A percentile compares a stretch with the other conserved stretches of the same genome.
These are phyloP conservation scores for Cordyceps militaris DNA, from an alignment of 2,329 filamentous ascomycete species.

Conservation along the genomic window DNA sequence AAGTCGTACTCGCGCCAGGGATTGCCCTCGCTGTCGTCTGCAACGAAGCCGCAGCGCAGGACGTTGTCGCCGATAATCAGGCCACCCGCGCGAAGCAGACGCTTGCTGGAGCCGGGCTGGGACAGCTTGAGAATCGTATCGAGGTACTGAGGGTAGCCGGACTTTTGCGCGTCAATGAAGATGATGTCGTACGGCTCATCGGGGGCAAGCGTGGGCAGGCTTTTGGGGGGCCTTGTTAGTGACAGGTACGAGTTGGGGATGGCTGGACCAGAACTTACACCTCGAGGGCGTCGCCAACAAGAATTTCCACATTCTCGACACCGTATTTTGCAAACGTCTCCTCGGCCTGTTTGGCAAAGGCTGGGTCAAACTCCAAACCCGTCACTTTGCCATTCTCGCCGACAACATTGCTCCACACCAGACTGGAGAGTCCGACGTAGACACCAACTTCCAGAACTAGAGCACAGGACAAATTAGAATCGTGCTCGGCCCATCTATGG, in stretches of 20 bases:
- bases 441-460: constrained; percentile 35
- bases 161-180: constrained; percentile 42
- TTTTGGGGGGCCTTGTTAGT: constrained; percentile 6
- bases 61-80: constrained; percentile 43
- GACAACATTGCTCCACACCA: constrained; percentile 32
- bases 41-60: constrained; percentile 36
- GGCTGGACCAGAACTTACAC: constrained; percentile 21
- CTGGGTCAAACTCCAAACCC: constrained; percentile 32
- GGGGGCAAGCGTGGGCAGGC: constrained; percentile 24
- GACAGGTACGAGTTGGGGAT: background rate
- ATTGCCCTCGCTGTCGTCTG: constrained; percentile 17
- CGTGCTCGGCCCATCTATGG: background rate
- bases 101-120: constrained; percentile 21
- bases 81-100: constrained; percentile 36
- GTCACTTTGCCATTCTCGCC: constrained; percentile 31
- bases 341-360: constrained; percentile 31
- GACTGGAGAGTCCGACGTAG: constrained; percentile 32
- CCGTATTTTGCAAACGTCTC: constrained; percentile 27
- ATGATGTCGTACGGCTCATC: constrained; percentile 38
- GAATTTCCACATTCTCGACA: constrained; percentile 32
- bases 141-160: constrained; percentile 36
- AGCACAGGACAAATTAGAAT: background rate
- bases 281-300: constrained; percentile 33
- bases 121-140: constrained; percentile 32
- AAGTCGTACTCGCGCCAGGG: constrained; percentile 10